These are phyloP conservation scores for Ammopiptanthus mongolicus DNA, from an alignment of 306 rosid species.

Conservation along the genomic window DNA sequence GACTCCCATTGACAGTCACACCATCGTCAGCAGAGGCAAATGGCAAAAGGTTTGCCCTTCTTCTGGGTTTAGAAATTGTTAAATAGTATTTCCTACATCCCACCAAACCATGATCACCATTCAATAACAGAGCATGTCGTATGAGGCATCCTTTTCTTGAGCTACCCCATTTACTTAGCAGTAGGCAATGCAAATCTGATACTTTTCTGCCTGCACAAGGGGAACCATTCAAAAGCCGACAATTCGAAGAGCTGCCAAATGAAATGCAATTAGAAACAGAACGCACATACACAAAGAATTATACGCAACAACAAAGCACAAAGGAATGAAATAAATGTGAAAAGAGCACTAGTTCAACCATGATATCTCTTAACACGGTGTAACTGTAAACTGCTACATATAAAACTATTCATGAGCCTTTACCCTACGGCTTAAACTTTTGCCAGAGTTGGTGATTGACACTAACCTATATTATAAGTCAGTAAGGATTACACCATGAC, in stretches of 20 bases:
- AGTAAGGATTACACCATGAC: not conserved
- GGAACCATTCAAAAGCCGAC: conserved; percentile 27
- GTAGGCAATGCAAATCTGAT: conserved; percentile 35
- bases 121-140: conserved; percentile 36
- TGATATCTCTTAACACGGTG: not conserved
- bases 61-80: conserved; percentile 39
- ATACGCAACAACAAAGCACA: not conserved
- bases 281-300: not conserved
- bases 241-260: conserved; percentile 32
- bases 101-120: conserved; percentile 21
- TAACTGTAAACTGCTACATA: too few relatives aligned
- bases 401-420: too few relatives aligned
- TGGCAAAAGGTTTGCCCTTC: conserved; percentile 31
- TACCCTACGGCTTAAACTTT: too few relatives aligned
- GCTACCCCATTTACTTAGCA: conserved; percentile 56
- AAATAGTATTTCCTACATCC: conserved; percentile 43
- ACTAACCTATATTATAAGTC: not conserved
- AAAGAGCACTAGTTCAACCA: not conserved
- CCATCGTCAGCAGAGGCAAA: conserved; percentile 78
- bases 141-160: conserved; percentile 58
- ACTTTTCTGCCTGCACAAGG: conserved; percentile 37
- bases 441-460: not conserved
- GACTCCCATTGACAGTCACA: conserved; percentile 70
- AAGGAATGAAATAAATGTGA: not conserved
- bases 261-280: conserved; percentile 13